Percentiles rank a stretch among this genome's conserved stretches.
Evolutionary conservation across 23 red algal genomes (phyloP).

Genomic region (Gracilariopsis chorda): DNA sequence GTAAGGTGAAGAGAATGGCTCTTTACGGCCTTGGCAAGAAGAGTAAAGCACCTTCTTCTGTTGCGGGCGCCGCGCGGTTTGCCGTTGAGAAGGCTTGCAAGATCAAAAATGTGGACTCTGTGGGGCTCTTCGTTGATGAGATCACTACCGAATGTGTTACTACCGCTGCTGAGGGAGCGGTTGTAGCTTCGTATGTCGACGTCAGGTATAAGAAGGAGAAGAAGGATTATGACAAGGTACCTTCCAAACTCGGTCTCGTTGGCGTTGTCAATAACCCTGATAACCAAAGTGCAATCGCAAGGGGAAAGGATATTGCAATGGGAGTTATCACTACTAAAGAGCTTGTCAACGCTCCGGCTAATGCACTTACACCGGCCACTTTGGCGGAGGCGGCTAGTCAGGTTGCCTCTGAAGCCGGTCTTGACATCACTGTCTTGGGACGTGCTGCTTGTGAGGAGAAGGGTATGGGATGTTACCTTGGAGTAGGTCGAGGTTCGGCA

Average conservation of each 20-base stretch:
- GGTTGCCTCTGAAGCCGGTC: conserved; percentile 51
- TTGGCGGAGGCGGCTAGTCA: conserved; percentile 69
- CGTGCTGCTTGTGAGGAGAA: conserved; percentile 81
- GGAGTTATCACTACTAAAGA: conserved; percentile 82
- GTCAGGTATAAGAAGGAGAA: conserved; percentile 69
- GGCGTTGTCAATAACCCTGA: background rate
- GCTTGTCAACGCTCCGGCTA: conserved; percentile 89
- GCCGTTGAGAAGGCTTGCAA: conserved; percentile 36
- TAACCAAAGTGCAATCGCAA: background rate
- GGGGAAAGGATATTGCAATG: conserved; percentile 48
- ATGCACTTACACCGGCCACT: conserved; percentile 75
- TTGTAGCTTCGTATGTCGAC: conserved; percentile 63
- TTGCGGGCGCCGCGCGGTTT: conserved; percentile 31
- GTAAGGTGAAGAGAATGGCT: conserved; percentile 42
- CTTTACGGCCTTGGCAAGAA: conserved; percentile 77
- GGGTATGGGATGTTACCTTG: conserved; percentile 94
- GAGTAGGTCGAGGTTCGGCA: conserved; percentile 78
- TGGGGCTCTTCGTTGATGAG: conserved; percentile 42
- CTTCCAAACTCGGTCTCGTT: conserved; percentile 16
- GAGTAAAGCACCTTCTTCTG: conserved; percentile 27
- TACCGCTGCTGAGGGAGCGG: conserved; percentile 32
- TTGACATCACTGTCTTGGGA: conserved; percentile 77
- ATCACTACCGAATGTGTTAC: background rate
- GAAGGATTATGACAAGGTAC: conserved; percentile 66
- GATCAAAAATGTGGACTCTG: conserved; percentile 28